Evolutionary conservation across 2,329 filamentous ascomycete species (phyloP).

Genomic region (Penicillium carneum): DNA sequence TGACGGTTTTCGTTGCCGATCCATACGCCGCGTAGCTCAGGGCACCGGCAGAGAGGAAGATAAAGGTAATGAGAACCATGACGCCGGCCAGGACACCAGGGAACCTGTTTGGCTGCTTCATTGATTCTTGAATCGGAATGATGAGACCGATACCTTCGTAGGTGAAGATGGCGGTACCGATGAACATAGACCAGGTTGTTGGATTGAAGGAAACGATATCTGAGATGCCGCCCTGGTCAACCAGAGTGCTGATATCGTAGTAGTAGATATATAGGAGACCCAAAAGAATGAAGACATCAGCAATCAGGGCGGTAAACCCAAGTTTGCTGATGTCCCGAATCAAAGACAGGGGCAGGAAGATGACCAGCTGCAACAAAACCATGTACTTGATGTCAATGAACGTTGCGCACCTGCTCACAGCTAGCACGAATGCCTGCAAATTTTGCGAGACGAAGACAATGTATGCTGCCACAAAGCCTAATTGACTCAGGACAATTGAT

Average conservation of each 20-base stretch:
- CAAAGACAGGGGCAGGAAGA: constrained; percentile 92
- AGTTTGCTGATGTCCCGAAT: constrained; percentile 97
- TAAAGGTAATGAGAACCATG: constrained; percentile 91
- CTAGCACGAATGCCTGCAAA: constrained; percentile 89
- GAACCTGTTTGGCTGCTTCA: constrained; percentile 90
- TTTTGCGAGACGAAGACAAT: constrained; percentile 98
- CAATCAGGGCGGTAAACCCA: constrained; percentile 89
- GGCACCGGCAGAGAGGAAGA: constrained; percentile 90
- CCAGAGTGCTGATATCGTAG: constrained; percentile 87
- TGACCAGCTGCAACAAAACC: constrained; percentile 91
- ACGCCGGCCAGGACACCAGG: constrained; percentile 84
- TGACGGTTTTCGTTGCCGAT: constrained; percentile 92
- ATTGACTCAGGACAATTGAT: constrained; percentile 93
- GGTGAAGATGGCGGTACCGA: constrained; percentile 97
- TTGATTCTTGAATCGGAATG: constrained; percentile 96
- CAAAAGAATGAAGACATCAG: constrained; percentile 91
- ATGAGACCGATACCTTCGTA: constrained; percentile 98
- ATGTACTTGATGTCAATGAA: constrained; percentile 86
- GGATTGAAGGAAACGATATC: constrained; percentile 92
- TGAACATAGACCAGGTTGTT: constrained; percentile 94
- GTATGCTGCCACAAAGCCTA: constrained; percentile 93
- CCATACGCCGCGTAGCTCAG: constrained; percentile 96
- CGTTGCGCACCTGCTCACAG: constrained; percentile 85
- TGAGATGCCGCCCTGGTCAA: constrained; percentile 72
- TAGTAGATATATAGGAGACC: constrained; percentile 94